Base-by-base conservation (phyloP, 345 rosid species). In the Corchorus olitorius region DNA sequence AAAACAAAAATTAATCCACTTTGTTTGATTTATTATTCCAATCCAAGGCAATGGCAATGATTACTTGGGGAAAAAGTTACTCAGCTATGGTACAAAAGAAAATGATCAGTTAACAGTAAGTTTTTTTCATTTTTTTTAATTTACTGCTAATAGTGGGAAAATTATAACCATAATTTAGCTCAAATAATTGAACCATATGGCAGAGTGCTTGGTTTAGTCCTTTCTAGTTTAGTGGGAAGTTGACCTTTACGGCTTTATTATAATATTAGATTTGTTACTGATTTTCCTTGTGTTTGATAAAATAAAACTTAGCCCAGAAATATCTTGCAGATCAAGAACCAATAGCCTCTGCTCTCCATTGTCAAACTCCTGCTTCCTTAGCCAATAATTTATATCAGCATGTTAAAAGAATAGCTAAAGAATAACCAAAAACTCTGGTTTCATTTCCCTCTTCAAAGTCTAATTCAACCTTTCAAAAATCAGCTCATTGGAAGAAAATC, bases 81-180 rank as follows among this genome's bases (percentile, higher is more conserved):
- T 39, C 5, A 39, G 3, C 27, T 27, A 27, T 27, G 1, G 0
- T 27, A 27, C 27, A 27, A 27, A 27, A 27, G 27, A 27, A 27
- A 27, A 27, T 27, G 27, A 27, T 27, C 27, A 27, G 27, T 27
- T 27, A 27, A 27, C 27, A 27, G 27, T 27, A 27, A 27, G 27
- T 27, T 27, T 27, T 27, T 27, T 27, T 27, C 27, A 27, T 27
- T 27, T 27, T 27, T 0, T 27, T 27, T 4, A 3, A 22, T 4
- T 15, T 49, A 33, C 58, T 15, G 58, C 3, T 49, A 7, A 16
- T 49, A 69, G 41, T 69, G 58, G 59, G 13, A 69, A 69, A 69
- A 33, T 27, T 27, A 27, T 69, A 69, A 69, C 58, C 73, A 49
- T 69, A 49, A 49, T 68, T 27, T 68, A 68, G 58, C 58, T 27